phyloP scores from a whole-genome alignment of 306 rosid species.

The Quercus aquifolioides region DNA sequence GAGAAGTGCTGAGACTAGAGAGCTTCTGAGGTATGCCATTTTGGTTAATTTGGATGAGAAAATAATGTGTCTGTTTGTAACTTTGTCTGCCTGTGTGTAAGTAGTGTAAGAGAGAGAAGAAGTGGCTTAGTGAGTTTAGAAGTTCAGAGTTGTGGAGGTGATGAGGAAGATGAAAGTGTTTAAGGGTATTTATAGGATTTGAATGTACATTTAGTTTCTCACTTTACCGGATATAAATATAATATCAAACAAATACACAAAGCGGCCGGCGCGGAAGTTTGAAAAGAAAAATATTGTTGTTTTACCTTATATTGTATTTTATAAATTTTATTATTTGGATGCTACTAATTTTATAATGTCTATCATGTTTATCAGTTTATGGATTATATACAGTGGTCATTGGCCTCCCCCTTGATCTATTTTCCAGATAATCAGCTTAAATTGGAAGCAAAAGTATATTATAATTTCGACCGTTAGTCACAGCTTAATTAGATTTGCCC shows the following conservation, averaged over 20 bases:
- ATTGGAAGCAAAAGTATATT: too few relatives aligned
- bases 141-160: background rate
- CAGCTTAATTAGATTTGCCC: too few relatives aligned
- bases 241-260: background rate
- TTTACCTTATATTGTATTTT: background rate
- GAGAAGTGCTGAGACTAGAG: background rate
- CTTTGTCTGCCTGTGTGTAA: background rate
- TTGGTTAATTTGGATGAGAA: background rate
- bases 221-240: too few relatives aligned
- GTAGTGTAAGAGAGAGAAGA: background rate
- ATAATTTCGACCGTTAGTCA: too few relatives aligned
- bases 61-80: background rate
- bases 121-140: background rate
- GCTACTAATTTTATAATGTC: background rate
- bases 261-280: slow-evolving; percentile 8
- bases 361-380: background rate
- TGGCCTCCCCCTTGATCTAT: too few relatives aligned
- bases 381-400: too few relatives aligned
- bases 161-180: slow-evolving; percentile 17
- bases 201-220: background rate
- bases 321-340: too few relatives aligned
- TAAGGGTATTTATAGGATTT: slow-evolving; percentile 18
- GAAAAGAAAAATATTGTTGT: background rate
- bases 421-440: too few relatives aligned
- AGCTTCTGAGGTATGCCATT: slow-evolving; percentile 13